Conservation (phyloP, 352 stramenopile species). For the Phytophthora ohioensis region DNA sequence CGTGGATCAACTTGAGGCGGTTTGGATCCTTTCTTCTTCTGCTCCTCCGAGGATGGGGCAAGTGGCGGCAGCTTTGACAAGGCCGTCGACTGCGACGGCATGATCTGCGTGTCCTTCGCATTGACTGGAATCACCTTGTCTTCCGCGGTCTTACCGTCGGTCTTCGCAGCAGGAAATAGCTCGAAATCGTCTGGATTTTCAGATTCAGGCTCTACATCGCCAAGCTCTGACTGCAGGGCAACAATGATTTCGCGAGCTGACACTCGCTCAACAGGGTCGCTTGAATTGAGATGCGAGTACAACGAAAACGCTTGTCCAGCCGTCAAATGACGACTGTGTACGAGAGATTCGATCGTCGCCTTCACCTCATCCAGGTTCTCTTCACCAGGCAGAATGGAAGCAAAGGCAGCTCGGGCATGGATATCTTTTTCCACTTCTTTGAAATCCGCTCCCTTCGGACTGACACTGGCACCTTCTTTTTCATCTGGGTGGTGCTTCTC, state of each 20-base stretch:
- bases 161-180: conserved; percentile 36
- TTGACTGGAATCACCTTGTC: conserved; percentile 9
- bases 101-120: conserved; percentile 7
- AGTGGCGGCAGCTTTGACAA: conserved; percentile 27
- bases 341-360: conserved; percentile 72
- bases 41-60: conserved; percentile 8
- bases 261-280: conserved; percentile 48
- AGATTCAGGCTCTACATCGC: conserved; percentile 32
- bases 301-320: conserved; percentile 75
- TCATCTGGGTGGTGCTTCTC: conserved; percentile 27
- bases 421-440: conserved; percentile 37
- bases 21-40: conserved; percentile 32
- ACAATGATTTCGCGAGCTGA: conserved; percentile 69
- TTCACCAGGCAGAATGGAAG: conserved; percentile 30
- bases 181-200: conserved; percentile 19
- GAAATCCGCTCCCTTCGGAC: conserved; percentile 11
- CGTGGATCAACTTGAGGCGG: conserved; percentile 40
- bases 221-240: conserved; percentile 55
- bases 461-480: conserved; percentile 8
- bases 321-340: conserved; percentile 62
- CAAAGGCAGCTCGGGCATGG: conserved; percentile 37
- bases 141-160: conserved; percentile 10
- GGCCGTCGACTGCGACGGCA: conserved; percentile 4
- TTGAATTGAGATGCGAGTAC: conserved; percentile 64
- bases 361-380: conserved; percentile 54